Percentiles rank a stretch among this genome's conserved stretches.
phyloP scores from a whole-genome alignment of 192 early-diverging fungal genomes.

The Chytriomyces confervae region DNA sequence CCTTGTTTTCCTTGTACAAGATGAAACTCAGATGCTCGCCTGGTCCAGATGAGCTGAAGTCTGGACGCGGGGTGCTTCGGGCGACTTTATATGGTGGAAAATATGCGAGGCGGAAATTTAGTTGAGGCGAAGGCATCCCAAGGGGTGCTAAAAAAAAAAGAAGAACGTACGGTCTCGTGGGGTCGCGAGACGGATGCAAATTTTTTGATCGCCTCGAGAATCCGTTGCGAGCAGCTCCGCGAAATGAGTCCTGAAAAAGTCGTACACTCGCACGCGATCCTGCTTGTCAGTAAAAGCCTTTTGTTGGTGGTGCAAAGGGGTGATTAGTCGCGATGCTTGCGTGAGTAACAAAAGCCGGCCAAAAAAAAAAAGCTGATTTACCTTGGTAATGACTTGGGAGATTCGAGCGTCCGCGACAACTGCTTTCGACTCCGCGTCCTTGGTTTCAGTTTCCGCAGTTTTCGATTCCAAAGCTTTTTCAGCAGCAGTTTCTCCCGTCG shows the following conservation, averaged over 20 bases:
- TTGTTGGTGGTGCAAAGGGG: not conserved
- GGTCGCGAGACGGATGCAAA: slow-evolving; percentile 14
- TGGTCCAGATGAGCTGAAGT: slow-evolving; percentile 14
- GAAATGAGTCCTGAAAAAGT: slow-evolving; percentile 57
- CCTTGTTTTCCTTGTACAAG: slow-evolving; percentile 91
- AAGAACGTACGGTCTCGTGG: slow-evolving; percentile 21
- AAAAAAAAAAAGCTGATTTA: not conserved
- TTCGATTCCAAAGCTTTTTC: not conserved
- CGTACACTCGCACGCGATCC: slow-evolving; percentile 31
- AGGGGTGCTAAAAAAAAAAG: slow-evolving; percentile 3
- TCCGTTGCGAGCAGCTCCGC: slow-evolving; percentile 43
- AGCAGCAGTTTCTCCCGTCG: not conserved
- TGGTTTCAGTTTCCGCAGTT: not conserved
- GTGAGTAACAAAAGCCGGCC: not conserved
- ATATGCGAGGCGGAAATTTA: slow-evolving; percentile 19
- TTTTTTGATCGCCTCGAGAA: slow-evolving; percentile 30
- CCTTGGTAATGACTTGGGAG: slow-evolving; percentile 19
- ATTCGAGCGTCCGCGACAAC: too few relatives aligned
- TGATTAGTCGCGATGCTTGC: not conserved
- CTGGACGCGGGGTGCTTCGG: slow-evolving; percentile 30
- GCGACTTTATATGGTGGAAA: slow-evolving; percentile 12
- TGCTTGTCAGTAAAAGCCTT: slow-evolving; percentile 28
- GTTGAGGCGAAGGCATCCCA: not conserved
- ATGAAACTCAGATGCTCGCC: slow-evolving; percentile 85
- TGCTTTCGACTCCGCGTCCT: not conserved